phyloP scores from a whole-genome alignment of 441 rosid genomes.

The Populus hybrid region DNA sequence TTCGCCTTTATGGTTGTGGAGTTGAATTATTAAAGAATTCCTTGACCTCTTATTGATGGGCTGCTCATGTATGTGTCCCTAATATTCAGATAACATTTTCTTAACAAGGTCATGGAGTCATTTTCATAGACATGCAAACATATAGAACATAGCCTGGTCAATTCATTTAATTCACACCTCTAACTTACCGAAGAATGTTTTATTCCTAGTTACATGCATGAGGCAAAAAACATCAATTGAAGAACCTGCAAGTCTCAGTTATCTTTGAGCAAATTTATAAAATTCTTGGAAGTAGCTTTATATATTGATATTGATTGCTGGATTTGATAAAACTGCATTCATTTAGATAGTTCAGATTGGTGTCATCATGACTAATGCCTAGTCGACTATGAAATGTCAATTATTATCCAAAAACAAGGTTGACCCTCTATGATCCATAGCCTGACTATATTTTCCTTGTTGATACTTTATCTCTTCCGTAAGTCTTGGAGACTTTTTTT shows the following conservation, averaged over 20 bases:
- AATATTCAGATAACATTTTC: not conserved
- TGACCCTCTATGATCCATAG: no score
- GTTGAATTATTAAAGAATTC: not conserved
- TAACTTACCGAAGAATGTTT: not conserved
- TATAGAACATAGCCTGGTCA: not conserved
- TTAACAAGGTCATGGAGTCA: not conserved
- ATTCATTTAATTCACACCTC: not conserved
- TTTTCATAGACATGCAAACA: not conserved
- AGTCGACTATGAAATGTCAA: no score
- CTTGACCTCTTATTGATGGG: not conserved
- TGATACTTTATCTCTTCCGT: no score
- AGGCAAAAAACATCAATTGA: not conserved
- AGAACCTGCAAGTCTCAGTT: not conserved
- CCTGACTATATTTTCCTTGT: no score
- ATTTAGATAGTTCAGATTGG: no score
- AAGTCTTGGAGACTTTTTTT: no score
- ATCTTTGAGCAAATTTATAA: not conserved
- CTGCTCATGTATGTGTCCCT: not conserved
- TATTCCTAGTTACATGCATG: not conserved
- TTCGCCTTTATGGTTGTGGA: not conserved
- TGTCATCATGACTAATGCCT: no score
- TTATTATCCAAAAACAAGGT: no score
- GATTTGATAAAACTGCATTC: not conserved
- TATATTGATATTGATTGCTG: not conserved
- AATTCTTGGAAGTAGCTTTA: not conserved